Evolutionary conservation across 2,329 filamentous ascomycete species (phyloP).

Genomic region (Aspergillus udagawae): DNA sequence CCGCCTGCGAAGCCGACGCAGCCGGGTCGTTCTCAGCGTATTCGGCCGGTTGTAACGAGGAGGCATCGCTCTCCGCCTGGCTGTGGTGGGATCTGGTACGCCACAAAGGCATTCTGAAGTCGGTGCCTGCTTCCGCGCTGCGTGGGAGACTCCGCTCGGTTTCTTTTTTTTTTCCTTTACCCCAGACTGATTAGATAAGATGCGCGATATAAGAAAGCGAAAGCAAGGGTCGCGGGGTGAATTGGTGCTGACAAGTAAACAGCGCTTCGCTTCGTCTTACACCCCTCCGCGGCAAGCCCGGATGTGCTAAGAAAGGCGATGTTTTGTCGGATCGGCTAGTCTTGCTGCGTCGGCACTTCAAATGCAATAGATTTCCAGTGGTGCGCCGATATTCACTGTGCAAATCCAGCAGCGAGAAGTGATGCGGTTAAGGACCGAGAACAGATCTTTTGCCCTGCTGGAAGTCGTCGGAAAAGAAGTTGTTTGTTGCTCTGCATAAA

Average conservation of each 20-base stretch:
- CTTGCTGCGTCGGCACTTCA: neutral
- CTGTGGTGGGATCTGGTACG: no score
- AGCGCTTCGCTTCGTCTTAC: neutral
- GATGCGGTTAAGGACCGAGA: neutral
- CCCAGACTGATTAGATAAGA: neutral
- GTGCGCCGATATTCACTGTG: neutral
- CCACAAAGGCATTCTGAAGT: conserved; percentile 25
- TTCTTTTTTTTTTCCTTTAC: neutral
- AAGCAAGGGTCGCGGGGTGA: neutral
- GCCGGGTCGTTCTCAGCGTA: conserved; percentile 30
- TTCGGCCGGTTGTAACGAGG: conserved; percentile 22
- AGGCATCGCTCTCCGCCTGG: conserved; percentile 24
- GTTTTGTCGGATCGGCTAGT: neutral
- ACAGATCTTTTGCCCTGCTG: neutral
- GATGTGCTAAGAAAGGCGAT: neutral
- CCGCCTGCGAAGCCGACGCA: conserved; percentile 33
- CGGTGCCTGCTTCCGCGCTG: neutral
- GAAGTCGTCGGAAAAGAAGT: neutral
- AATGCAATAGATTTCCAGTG: neutral
- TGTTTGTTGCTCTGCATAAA: neutral
- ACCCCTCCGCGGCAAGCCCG: neutral
- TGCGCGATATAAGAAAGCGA: neutral
- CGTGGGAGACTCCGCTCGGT: neutral
- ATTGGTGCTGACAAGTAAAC: neutral
- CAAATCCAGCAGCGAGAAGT: neutral